Evolutionary conservation across 2,329 filamentous ascomycete species (phyloP), one percentile per base, ranked within the genome.

Genomic region (Seiridium cupressi): DNA sequence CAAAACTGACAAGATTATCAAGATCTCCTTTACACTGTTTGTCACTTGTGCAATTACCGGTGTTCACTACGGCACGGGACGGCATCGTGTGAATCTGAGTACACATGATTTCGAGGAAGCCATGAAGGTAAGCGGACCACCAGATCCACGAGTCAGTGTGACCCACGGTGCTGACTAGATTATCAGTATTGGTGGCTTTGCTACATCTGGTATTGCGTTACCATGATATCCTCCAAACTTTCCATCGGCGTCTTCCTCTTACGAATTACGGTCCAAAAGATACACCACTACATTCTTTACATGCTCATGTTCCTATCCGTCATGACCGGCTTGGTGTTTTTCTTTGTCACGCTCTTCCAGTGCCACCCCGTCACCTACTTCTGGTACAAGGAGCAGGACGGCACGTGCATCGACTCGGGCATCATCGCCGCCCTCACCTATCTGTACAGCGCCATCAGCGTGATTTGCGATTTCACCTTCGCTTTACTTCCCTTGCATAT

Each of bases 401-500:
- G 71, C 3, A 56, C 51, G 3, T 73, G 72, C 53, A 58, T 73
- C 8, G 54, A 65, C 48, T 44, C 58, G 1, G 70, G 74, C 3
- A 71, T 77, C 46, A 75, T 84, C 7, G 75, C 77, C 47, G 72
- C 70, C n/a, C 73, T 81, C 38, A 78, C 76, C 32, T 80, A 80
- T 61, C 70, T 77, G 31, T 77, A 81, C 64, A 78, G 75, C 63
- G 72, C 72, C 4, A 76, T 77, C 18, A 76, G 77, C 26, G 72
- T 76, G 44, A 69, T 77, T 13, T 80, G 80, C 58, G 83, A 86
- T 67, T 79, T 84, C 51, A 80, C 79, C 3, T 69, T 85, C 11
- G 76, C 79, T n/a, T 74, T 85, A 51, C 62, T 81, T 31, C 78
- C 78, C 4, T 71, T 80, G 13, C 78, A 78, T 58, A 71, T 85